phyloP scores from a whole-genome alignment of 1,139 yeast genomes.

The Geotrichum cucujoidarum region DNA sequence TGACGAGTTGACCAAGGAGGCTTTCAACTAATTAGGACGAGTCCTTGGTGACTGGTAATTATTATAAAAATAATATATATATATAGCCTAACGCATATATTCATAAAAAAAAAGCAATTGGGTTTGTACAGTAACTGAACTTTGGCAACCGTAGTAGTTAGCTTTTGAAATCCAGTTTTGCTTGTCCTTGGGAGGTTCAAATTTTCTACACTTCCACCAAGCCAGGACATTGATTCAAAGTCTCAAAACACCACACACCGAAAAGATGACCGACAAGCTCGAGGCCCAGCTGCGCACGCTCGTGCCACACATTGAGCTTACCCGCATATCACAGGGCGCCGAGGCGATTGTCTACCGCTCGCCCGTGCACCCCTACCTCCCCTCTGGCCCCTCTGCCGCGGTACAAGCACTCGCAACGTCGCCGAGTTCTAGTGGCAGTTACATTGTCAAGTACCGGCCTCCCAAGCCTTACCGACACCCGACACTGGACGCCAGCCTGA shows the following conservation, averaged over 20 bases:
- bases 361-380: conserved; percentile 59
- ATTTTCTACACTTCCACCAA: neutral
- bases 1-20: conserved; percentile 22
- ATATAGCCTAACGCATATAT: too few relatives aligned
- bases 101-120: too few relatives aligned
- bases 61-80: too few relatives aligned
- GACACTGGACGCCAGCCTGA: conserved; percentile 65
- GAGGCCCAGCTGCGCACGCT: conserved; percentile 39
- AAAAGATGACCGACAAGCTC: conserved; percentile 16
- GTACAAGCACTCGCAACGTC: neutral
- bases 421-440: conserved; percentile 26
- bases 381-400: conserved; percentile 26
- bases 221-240: too few relatives aligned
- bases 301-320: conserved; percentile 45
- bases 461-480: conserved; percentile 87
- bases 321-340: conserved; percentile 74
- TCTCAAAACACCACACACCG: too few relatives aligned
- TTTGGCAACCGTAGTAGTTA: too few relatives aligned
- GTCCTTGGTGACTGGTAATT: neutral
- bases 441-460: conserved; percentile 81
- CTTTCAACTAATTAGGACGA: neutral
- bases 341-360: conserved; percentile 80
- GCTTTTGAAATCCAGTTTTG: neutral
- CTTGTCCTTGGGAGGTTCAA: neutral
- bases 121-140: too few relatives aligned